phyloP scores from a whole-genome alignment of 768 basidiomycete genomes.

The Coprinopsis sp. region DNA sequence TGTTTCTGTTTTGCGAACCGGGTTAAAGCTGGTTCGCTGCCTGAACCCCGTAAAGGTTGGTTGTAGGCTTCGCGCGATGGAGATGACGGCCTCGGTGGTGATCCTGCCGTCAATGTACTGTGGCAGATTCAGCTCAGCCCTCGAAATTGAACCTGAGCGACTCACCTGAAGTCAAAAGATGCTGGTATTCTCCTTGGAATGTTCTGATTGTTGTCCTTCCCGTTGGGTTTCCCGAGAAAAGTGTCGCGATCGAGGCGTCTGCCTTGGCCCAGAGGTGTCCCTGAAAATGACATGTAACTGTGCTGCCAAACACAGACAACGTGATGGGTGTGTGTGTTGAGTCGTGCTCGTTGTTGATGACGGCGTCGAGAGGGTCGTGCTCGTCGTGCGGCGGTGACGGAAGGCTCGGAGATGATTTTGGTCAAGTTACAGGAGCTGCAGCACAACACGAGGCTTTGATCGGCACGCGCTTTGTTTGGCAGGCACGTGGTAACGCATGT shows the following conservation, averaged over 20 bases:
- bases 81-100: constrained; percentile 50
- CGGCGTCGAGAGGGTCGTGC: background rate
- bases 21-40: constrained; percentile 38
- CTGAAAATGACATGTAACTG: constrained; percentile 77
- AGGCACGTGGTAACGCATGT: no score
- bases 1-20: constrained; percentile 42
- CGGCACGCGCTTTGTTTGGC: no score
- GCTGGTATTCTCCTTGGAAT: constrained; percentile 42
- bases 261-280: constrained; percentile 79
- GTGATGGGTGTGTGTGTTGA: background rate
- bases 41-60: constrained; percentile 18
- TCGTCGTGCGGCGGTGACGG: background rate
- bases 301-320: constrained; percentile 11
- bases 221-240: constrained; percentile 62
- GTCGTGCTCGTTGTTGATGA: background rate
- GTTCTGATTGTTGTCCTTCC: constrained; percentile 30
- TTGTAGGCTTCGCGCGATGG: constrained; percentile 31
- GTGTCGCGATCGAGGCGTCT: constrained; percentile 80
- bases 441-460: no score
- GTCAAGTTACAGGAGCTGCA: constrained; percentile 1
- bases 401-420: background rate
- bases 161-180: constrained; percentile 72
- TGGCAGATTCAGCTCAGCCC: background rate
- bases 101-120: constrained; percentile 44
- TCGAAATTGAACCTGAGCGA: constrained; percentile 14